phyloP scores from a whole-genome alignment of 2,329 filamentous ascomycete species.

The Monosporascus cannonballus region DNA sequence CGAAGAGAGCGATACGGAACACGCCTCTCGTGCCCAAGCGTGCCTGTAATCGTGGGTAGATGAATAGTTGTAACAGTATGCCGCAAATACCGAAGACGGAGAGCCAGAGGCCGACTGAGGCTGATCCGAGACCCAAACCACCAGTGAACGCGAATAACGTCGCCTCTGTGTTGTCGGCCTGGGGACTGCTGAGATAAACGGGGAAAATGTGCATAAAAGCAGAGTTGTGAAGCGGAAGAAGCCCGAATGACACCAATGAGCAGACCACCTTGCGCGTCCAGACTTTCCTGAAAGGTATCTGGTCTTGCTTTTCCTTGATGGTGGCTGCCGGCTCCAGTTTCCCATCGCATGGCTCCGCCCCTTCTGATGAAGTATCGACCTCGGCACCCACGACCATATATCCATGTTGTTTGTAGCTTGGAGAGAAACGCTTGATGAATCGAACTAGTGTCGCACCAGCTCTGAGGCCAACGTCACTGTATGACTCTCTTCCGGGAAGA shows the following conservation, averaged over 20 bases:
- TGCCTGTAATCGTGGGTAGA: conserved; percentile 53
- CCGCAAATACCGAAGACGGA: conserved; percentile 56
- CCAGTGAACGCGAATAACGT: conserved; percentile 48
- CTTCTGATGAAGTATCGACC: conserved; percentile 11
- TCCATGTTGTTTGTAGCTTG: conserved; percentile 2
- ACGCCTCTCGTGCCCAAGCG: conserved; percentile 53
- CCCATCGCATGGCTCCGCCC: conserved; percentile 5
- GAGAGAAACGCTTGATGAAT: conserved; percentile 6
- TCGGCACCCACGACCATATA: conserved; percentile 12
- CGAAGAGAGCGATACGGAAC: conserved; percentile 49
- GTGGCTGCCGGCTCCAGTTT: conserved; percentile 7
- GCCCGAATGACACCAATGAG: conserved; percentile 28
- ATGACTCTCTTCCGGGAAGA: conserved; percentile 25
- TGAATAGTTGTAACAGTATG: conserved; percentile 53
- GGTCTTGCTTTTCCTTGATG: conserved; percentile 1
- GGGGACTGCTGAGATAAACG: conserved; percentile 52
- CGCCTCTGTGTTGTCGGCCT: conserved; percentile 34
- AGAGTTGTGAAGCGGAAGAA: conserved; percentile 58
- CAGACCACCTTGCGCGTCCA: conserved; percentile 28
- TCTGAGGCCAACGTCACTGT: conserved; percentile 14
- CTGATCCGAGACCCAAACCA: conserved; percentile 46
- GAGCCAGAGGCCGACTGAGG: conserved; percentile 35
- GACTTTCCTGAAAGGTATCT: conserved; percentile 14
- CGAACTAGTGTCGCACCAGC: conserved; percentile 9
- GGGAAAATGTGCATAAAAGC: conserved; percentile 59